A percentile compares a stretch with the other conserved stretches of the same genome.
Conservation (phyloP, 2,329 filamentous ascomycete species). For the Lithohypha guttulata region DNA sequence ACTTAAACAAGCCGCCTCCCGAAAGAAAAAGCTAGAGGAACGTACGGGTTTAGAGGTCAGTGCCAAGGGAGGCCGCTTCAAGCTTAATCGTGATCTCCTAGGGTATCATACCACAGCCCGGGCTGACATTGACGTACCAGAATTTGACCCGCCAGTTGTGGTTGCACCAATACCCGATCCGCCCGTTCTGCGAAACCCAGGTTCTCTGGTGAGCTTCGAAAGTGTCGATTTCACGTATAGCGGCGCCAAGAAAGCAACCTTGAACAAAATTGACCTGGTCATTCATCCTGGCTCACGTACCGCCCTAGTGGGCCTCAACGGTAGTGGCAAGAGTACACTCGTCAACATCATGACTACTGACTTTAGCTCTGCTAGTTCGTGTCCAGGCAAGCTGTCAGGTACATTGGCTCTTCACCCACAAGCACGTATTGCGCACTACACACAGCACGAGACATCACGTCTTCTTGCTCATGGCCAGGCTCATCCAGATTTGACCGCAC, state of each 20-base stretch:
- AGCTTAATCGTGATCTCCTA: conserved; percentile 61
- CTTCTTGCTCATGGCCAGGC: conserved; percentile 1
- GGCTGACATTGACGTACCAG: conserved; percentile 60
- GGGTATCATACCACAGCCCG: conserved; percentile 52
- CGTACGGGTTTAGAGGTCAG: conserved; percentile 66
- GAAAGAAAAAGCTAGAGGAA: conserved; percentile 76
- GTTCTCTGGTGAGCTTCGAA: conserved; percentile 62
- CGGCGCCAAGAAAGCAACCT: conserved; percentile 33
- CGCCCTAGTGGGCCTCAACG: conserved; percentile 69
- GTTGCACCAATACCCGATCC: conserved; percentile 15
- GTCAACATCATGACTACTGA: conserved; percentile 49
- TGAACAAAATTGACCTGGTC: conserved; percentile 56
- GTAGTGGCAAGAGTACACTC: conserved; percentile 70
- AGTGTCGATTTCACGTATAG: conserved; percentile 56
- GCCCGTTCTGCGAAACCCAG: conserved; percentile 61
- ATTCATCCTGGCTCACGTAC: conserved; percentile 64
- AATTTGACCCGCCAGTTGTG: conserved; percentile 35
- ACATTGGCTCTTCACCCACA: conserved; percentile 56
- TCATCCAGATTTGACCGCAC: conserved; percentile 1
- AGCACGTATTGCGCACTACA: conserved; percentile 63
- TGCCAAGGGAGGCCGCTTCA: conserved; percentile 63
- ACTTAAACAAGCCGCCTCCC: conserved; percentile 70
- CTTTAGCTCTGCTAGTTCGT: conserved; percentile 34
- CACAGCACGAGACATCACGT: conserved; percentile 49
- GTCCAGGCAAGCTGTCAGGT: conserved; percentile 34